Percentiles rank a stretch among this genome's conserved stretches.
Evolutionary conservation across 2,329 filamentous ascomycete genomes (phyloP).

Genomic region (Exophiala alcalophila): DNA sequence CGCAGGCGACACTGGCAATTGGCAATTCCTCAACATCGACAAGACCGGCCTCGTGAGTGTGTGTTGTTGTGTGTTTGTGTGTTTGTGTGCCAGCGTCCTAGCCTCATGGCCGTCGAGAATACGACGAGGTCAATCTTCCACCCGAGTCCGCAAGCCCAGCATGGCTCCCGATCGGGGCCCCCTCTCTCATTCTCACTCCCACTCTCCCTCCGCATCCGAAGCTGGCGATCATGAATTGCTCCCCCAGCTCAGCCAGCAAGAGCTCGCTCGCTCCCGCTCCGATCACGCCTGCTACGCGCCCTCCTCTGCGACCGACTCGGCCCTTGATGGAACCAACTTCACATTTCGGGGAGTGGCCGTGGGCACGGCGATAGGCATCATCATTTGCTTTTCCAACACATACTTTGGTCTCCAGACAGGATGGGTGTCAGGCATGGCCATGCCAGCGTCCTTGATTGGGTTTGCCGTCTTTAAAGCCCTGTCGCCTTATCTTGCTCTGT

Average conservation of each 20-base stretch:
- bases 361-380: slow-evolving; percentile 77
- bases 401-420: slow-evolving; percentile 96
- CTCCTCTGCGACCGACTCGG: slow-evolving; percentile 28
- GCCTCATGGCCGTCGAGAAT: too few relatives aligned
- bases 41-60: too few relatives aligned
- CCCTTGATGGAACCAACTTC: slow-evolving; percentile 64
- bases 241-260: slow-evolving; percentile 3
- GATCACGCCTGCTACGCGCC: slow-evolving; percentile 28
- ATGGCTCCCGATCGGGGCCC: slow-evolving; percentile 30
- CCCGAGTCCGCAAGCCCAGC: background rate
- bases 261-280: slow-evolving; percentile 15
- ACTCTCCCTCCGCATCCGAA: slow-evolving; percentile 12
- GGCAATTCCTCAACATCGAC: too few relatives aligned
- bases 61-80: too few relatives aligned
- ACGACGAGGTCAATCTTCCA: too few relatives aligned
- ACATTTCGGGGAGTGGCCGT: slow-evolving; percentile 76
- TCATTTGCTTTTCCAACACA: slow-evolving; percentile 96
- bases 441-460: slow-evolving; percentile 91
- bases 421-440: slow-evolving; percentile 86
- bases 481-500: slow-evolving; percentile 67
- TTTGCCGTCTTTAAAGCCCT: slow-evolving; percentile 89
- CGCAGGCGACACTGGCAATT: too few relatives aligned
- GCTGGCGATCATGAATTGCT: slow-evolving; percentile 19
- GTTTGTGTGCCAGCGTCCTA: too few relatives aligned
- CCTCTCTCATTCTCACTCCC: slow-evolving; percentile 6